phyloP scores from a whole-genome alignment of 371 early-diverging fungal genomes.

The Mucor saturninus region DNA sequence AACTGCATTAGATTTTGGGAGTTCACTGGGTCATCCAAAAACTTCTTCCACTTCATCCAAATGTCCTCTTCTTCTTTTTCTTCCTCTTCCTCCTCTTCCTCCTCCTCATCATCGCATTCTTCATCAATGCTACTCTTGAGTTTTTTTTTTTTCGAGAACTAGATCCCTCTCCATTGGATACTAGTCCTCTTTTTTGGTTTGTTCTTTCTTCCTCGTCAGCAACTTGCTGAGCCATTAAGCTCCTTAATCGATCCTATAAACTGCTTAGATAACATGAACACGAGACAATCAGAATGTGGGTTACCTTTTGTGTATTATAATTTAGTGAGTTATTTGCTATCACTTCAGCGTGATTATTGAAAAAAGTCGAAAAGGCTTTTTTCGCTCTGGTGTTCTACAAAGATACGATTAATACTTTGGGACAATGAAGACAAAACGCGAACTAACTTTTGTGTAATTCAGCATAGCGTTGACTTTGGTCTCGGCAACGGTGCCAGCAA shows the following conservation, averaged over 20 bases:
- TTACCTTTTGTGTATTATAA: constrained; percentile 2
- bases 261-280: constrained; percentile 4
- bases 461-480: background rate
- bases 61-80: constrained; percentile 17
- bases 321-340: background rate
- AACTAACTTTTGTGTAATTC: background rate
- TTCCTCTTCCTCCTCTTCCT: constrained; percentile 12
- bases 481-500: constrained; percentile 2
- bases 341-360: background rate
- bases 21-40: constrained; percentile 16
- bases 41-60: constrained; percentile 25
- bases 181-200: no score
- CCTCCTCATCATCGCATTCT: constrained; percentile 5
- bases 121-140: no score
- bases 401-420: constrained; percentile 1
- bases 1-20: constrained; percentile 18
- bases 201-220: no score
- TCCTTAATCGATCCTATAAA: background rate
- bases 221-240: no score
- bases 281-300: constrained; percentile 2
- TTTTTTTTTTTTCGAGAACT: no score
- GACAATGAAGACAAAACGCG: constrained; percentile 3
- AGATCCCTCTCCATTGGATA: no score
- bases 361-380: background rate
- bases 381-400: background rate